A percentile compares a stretch with the other conserved stretches of the same genome.
Evolutionary conservation across 208 protist genomes (phyloP).

Genomic region (Trichomonas tenax): DNA sequence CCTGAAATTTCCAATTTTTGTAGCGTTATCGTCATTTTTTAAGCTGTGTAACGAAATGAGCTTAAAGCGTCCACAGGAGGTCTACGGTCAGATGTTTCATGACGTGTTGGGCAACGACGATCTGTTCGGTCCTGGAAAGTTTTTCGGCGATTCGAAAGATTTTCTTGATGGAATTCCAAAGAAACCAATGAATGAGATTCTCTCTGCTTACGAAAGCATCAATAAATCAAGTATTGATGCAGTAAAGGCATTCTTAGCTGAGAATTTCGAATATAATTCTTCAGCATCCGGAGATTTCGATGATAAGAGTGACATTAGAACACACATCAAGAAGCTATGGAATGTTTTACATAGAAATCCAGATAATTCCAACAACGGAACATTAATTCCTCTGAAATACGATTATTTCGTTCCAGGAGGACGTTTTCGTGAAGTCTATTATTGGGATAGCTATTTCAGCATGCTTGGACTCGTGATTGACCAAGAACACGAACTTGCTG

Average conservation of each 20-base stretch:
- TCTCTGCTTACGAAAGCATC: neutral
- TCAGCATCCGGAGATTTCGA: neutral
- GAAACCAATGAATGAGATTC: neutral
- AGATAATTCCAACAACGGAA: neutral
- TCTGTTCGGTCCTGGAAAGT: neutral
- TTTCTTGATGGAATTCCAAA: neutral
- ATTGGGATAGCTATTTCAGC: constrained; percentile 14
- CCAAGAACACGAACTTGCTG: neutral
- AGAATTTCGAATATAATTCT: neutral
- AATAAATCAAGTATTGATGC: neutral
- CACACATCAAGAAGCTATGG: neutral
- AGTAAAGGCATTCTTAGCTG: neutral
- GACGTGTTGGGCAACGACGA: neutral
- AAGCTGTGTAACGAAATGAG: no score
- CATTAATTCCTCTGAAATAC: neutral
- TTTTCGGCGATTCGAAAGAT: neutral
- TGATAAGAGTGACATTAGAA: neutral
- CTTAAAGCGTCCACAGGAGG: neutral
- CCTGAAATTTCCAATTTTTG: no score
- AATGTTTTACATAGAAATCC: neutral
- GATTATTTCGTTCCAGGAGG: neutral
- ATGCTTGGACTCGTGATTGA: neutral
- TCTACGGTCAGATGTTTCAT: neutral
- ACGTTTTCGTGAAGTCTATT: neutral
- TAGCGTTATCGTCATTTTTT: no score